Conservation (phyloP, 2,329 filamentous ascomycete genomes). For the Thelonectria blattea region DNA sequence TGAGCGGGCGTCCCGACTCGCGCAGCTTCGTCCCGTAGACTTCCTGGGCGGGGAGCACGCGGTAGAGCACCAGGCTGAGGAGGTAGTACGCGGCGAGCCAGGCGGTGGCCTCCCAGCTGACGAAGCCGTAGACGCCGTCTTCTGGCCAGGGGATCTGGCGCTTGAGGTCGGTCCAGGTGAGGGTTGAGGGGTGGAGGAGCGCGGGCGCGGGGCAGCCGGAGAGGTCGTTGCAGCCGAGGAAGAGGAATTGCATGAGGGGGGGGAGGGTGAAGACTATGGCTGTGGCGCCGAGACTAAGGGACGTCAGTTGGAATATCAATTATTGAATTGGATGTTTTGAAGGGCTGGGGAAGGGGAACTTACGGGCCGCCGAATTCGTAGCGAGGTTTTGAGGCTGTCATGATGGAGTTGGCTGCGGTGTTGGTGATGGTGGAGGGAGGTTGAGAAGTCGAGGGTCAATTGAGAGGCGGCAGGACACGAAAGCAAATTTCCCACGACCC, state of each 20-base stretch:
- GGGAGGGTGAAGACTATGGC: conserved; percentile 80
- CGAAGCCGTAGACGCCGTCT: conserved; percentile 69
- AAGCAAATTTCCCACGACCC: not conserved
- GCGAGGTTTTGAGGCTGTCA: conserved; percentile 20
- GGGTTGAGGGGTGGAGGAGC: conserved; percentile 69
- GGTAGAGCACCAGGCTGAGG: conserved; percentile 73
- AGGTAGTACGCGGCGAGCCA: conserved; percentile 78
- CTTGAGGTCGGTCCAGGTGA: conserved; percentile 73
- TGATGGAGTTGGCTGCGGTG: conserved; percentile 2
- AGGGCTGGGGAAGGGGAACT: conserved; percentile 16
- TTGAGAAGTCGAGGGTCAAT: not conserved
- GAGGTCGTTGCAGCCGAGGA: conserved; percentile 86
- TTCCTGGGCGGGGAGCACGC: conserved; percentile 74
- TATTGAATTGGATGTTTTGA: not conserved
- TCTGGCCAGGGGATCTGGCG: conserved; percentile 77
- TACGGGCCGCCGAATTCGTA: conserved; percentile 46
- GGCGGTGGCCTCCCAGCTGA: conserved; percentile 68
- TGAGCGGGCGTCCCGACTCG: conserved; percentile 68
- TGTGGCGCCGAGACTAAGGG: conserved; percentile 69
- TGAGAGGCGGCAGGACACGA: not conserved
- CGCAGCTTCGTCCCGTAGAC: conserved; percentile 70
- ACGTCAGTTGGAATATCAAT: not conserved
- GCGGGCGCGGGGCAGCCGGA: conserved; percentile 85
- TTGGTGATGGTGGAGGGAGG: not conserved
- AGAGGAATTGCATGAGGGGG: conserved; percentile 72